Evolutionary conservation across 2,329 filamentous ascomycete species (phyloP).

Genomic region (Aspergillus neoniger): DNA sequence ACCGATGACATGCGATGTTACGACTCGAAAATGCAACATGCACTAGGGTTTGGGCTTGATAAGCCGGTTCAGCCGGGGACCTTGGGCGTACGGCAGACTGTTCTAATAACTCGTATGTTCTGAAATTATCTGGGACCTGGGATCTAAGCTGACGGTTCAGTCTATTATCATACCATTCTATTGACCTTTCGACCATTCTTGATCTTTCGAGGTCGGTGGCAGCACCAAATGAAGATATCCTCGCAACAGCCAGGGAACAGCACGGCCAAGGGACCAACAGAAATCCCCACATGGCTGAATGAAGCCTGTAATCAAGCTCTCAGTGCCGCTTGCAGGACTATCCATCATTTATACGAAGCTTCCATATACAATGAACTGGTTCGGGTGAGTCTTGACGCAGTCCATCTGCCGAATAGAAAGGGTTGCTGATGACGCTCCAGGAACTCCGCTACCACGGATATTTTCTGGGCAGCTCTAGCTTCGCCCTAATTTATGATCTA

Average conservation of each 20-base stretch:
- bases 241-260: conserved; percentile 9
- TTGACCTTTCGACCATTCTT: conserved; percentile 50
- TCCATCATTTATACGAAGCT: conserved; percentile 45
- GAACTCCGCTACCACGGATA: conserved; percentile 50
- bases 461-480: conserved; percentile 47
- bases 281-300: conserved; percentile 45
- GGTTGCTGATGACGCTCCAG: conserved; percentile 25
- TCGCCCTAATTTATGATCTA: conserved; percentile 48
- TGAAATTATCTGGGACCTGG: neutral
- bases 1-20: conserved; percentile 32
- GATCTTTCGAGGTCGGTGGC: conserved; percentile 47
- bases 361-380: conserved; percentile 45
- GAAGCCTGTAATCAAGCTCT: conserved; percentile 48
- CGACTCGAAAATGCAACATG: conserved; percentile 30
- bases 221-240: conserved; percentile 31
- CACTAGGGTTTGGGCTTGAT: conserved; percentile 39
- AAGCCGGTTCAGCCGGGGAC: conserved; percentile 40
- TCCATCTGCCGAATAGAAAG: no score
- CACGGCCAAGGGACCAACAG: conserved; percentile 22
- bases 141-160: conserved; percentile 23
- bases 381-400: conserved; percentile 31
- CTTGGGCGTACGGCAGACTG: conserved; percentile 44
- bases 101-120: conserved; percentile 43
- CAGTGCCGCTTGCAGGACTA: conserved; percentile 44
- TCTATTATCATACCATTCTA: conserved; percentile 48